A percentile compares a stretch with the other conserved stretches of the same genome.
Evolutionary conservation across 2,329 filamentous ascomycete genomes (phyloP).

Genomic region (Penicillium frequentans): DNA sequence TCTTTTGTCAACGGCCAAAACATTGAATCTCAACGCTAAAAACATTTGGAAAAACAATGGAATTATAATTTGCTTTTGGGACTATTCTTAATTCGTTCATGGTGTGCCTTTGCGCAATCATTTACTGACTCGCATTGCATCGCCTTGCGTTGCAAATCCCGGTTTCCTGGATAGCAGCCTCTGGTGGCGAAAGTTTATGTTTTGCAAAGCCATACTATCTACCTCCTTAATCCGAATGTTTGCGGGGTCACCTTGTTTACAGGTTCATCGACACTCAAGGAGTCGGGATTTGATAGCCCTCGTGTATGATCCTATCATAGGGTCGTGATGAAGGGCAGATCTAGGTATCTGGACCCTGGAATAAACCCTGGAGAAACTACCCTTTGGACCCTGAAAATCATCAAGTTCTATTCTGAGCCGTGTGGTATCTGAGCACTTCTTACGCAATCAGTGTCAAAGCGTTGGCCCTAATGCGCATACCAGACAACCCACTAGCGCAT

Average conservation of each 20-base stretch:
- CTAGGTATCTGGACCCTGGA: background rate
- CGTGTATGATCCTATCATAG: background rate
- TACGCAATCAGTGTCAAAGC: conserved; percentile 1
- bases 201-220: conserved; percentile 6
- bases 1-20: conserved; percentile 10
- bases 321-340: background rate
- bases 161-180: conserved; percentile 16
- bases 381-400: background rate
- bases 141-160: conserved; percentile 22
- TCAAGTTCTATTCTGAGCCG: background rate
- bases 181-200: conserved; percentile 12
- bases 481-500: conserved; percentile 15
- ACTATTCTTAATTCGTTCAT: background rate
- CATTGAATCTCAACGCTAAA: background rate
- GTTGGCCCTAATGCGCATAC: conserved; percentile 12
- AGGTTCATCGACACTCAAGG: background rate
- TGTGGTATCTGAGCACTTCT: background rate
- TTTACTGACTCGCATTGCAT: conserved; percentile 22
- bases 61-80: background rate
- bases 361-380: background rate
- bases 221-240: background rate
- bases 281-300: background rate
- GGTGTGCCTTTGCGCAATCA: background rate
- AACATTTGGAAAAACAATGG: background rate
- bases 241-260: background rate